Evolutionary conservation across 208 protist genomes (phyloP), one percentile per base, ranked within the genome.

Genomic region (Trypanosoma lewisi): DNA sequence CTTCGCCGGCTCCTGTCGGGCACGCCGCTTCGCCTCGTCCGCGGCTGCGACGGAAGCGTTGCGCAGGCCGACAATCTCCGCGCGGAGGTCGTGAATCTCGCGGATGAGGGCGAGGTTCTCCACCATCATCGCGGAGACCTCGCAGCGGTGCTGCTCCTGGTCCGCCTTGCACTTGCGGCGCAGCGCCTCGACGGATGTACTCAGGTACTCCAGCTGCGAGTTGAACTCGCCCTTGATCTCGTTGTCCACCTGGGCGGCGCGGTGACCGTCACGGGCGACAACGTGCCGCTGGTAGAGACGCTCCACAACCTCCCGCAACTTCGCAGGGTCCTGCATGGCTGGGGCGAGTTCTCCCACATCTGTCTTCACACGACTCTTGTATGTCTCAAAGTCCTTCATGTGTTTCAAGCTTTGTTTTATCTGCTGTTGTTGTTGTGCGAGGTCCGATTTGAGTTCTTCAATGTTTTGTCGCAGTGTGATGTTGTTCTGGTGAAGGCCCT

Each of bases 21-120:
- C 23, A 0, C 34, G 63, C 23, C 63, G 63, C 14, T 71, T 67
- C 0, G 69, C 71, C 11, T 86, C 81, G 28, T 93, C 89, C 11
- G 84, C 71, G 8, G 80, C 77, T 8, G 87, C 74, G 14, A 78
- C 70, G 5, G 80, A 72, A 27, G 60, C 25, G 44, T 72, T 83
- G 28, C 86, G 81, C 47, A 96, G 71, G 14, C 84, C 58, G 31
- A 87, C 77, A 39, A 98, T 89, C 61, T 98, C 96, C 16, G 75
- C 66, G 4, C 97, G 91, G 47, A 98, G 78, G 12, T 87, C 77
- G 78, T 98, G 97, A 71, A 98, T 98, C 63, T 98, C 96, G 36
- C 81, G 82, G 70, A 98, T 98, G 19, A 98, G 88, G 3, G 76
- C 49, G 19, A 98, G 75, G 75, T 98, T 98, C 77, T 98, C 96